These are phyloP conservation scores for Blastomyces parvus DNA, from an alignment of 2,329 filamentous ascomycete species.

Conservation along the genomic window DNA sequence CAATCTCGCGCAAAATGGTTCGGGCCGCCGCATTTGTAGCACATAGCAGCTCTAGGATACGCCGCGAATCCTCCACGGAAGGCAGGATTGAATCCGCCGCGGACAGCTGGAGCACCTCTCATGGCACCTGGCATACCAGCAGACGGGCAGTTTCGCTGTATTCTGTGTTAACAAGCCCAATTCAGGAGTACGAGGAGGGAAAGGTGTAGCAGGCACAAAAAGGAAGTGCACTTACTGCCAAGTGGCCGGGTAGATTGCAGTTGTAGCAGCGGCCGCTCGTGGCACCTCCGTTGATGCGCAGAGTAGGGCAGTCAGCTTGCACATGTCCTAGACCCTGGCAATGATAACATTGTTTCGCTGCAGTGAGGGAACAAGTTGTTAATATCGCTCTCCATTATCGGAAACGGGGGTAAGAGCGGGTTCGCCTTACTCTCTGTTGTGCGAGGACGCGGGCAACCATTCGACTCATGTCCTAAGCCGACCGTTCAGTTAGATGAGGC, in stretches of 20 bases:
- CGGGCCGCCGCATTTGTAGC: conserved; percentile 67
- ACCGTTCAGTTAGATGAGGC: conserved; percentile 11
- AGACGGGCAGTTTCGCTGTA: conserved; percentile 16
- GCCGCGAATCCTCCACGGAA: conserved; percentile 63
- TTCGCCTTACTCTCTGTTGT: conserved; percentile 70
- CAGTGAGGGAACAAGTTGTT: conserved; percentile 14
- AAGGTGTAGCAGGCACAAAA: not conserved
- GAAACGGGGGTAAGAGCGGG: not conserved
- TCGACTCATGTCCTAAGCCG: conserved; percentile 76
- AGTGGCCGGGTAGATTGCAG: conserved; percentile 84
- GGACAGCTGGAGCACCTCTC: conserved; percentile 55
- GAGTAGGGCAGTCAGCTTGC: conserved; percentile 95
- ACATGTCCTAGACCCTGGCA: conserved; percentile 98
- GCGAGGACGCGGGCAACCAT: conserved; percentile 89
- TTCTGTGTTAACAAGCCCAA: conserved; percentile 22
- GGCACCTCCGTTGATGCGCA: conserved; percentile 73
- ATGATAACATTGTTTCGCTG: conserved; percentile 98
- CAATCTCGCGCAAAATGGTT: conserved; percentile 99
- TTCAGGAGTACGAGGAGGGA: not conserved
- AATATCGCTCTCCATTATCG: conserved; percentile 14
- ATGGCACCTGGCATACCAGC: conserved; percentile 52
- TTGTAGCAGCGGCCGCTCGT: conserved; percentile 89
- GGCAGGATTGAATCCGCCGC: conserved; percentile 53
- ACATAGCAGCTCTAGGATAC: conserved; percentile 45
- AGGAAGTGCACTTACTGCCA: conserved; percentile 57